Evolutionary conservation across 2,329 filamentous ascomycete genomes (phyloP).

Genomic region (Canariomyces notabilis): DNA sequence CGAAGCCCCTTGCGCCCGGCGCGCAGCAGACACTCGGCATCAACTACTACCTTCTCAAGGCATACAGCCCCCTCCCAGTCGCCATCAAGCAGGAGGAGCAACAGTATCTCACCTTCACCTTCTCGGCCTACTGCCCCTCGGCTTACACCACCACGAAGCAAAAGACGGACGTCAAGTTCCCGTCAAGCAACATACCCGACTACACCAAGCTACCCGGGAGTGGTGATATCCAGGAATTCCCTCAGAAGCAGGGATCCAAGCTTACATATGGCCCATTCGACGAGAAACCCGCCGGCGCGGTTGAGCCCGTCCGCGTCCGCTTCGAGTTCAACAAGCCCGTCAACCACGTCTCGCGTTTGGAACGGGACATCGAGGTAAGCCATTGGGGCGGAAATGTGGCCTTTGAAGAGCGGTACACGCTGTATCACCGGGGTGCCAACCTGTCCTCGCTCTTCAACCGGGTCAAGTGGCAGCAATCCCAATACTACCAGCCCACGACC

Average conservation of each 20-base stretch:
- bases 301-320: slow-evolving; percentile 69
- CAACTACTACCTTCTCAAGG: slow-evolving; percentile 72
- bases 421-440: slow-evolving; percentile 81
- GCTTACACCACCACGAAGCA: slow-evolving; percentile 85
- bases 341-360: slow-evolving; percentile 69
- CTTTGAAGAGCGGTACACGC: slow-evolving; percentile 87
- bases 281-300: slow-evolving; percentile 71
- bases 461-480: slow-evolving; percentile 66
- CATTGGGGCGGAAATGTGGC: slow-evolving; percentile 98
- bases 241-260: slow-evolving; percentile 77
- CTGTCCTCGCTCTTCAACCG: slow-evolving; percentile 68
- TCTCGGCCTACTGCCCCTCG: slow-evolving; percentile 79
- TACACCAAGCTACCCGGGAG: slow-evolving; percentile 70
- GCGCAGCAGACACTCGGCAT: slow-evolving; percentile 83
- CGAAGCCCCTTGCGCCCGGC: slow-evolving; percentile 67
- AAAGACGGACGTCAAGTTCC: slow-evolving; percentile 94
- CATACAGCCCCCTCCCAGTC: slow-evolving; percentile 75
- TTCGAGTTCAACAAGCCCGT: slow-evolving; percentile 96
- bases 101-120: slow-evolving; percentile 81
- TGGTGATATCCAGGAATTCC: slow-evolving; percentile 56
- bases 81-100: slow-evolving; percentile 77
- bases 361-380: slow-evolving; percentile 90
- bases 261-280: slow-evolving; percentile 88
- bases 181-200: slow-evolving; percentile 72
- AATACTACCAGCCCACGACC: slow-evolving; percentile 71